Conservation (phyloP, 192 early-diverging fungal genomes). For the Coemansia sp. region DNA sequence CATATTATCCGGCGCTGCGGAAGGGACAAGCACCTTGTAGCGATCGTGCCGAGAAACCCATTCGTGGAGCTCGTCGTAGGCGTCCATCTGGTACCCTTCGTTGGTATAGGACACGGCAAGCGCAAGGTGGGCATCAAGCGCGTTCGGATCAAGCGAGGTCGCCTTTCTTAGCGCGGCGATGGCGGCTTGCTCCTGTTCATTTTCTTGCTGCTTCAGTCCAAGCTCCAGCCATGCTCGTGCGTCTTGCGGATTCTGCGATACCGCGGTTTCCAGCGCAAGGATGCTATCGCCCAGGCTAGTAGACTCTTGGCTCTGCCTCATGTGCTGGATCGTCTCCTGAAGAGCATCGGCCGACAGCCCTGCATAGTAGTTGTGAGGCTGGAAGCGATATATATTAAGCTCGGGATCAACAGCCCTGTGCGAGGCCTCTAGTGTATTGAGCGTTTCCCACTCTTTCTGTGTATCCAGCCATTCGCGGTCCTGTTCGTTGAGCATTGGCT, state of each 20-base stretch:
- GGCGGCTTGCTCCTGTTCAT: slow-evolving; percentile 90
- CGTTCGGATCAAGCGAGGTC: slow-evolving; percentile 69
- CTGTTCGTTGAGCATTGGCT: slow-evolving; percentile 62
- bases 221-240: slow-evolving; percentile 84
- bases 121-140: slow-evolving; percentile 80
- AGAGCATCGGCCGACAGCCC: slow-evolving; percentile 38
- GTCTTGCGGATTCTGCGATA: slow-evolving; percentile 78
- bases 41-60: slow-evolving; percentile 80
- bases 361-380: slow-evolving; percentile 44
- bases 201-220: slow-evolving; percentile 93
- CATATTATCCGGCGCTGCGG: slow-evolving; percentile 48
- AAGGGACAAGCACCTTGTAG: slow-evolving; percentile 62
- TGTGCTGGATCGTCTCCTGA: slow-evolving; percentile 56
- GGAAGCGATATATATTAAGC: slow-evolving; percentile 76
- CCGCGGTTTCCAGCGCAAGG: slow-evolving; percentile 86
- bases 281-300: slow-evolving; percentile 83
- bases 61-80: slow-evolving; percentile 85
- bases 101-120: slow-evolving; percentile 95
- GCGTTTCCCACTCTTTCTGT: slow-evolving; percentile 71
- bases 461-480: slow-evolving; percentile 74
- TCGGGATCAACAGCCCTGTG: slow-evolving; percentile 57
- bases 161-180: slow-evolving; percentile 88
- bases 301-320: slow-evolving; percentile 56
- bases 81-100: slow-evolving; percentile 81
- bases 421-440: slow-evolving; percentile 42